phyloP scores from a whole-genome alignment of 2,329 filamentous ascomycete genomes.

The Alternaria sp. region DNA sequence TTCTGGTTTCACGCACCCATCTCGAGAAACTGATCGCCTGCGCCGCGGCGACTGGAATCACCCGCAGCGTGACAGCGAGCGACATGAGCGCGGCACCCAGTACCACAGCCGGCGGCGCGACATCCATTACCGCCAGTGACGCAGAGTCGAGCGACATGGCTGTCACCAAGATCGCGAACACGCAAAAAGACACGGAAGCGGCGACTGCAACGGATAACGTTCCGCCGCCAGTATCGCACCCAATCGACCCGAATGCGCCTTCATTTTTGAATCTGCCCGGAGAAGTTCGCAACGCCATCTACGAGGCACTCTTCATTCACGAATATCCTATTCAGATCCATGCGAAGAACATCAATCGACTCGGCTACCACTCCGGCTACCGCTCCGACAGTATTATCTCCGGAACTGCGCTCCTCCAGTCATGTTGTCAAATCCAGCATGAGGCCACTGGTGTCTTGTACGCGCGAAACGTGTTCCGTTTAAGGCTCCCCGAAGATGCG shows the following conservation, averaged over 20 bases:
- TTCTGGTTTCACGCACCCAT: not conserved
- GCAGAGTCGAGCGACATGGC: not conserved
- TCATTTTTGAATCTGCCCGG: not conserved
- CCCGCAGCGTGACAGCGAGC: not conserved
- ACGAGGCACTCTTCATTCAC: not conserved
- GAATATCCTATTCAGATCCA: not conserved
- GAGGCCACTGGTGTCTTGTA: not conserved
- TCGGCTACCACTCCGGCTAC: not conserved
- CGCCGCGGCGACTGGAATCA: not conserved
- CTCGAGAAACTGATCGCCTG: not conserved
- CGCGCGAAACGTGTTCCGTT: not conserved
- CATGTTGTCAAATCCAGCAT: not conserved
- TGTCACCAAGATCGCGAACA: not conserved
- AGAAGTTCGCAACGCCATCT: not conserved
- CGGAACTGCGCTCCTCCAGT: not conserved
- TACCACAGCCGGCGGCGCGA: not conserved
- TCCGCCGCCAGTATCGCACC: not conserved
- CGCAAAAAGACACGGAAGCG: not conserved
- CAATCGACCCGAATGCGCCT: not conserved
- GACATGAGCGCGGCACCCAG: not conserved
- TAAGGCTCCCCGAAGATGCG: not conserved
- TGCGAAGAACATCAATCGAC: not conserved
- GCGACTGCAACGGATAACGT: not conserved
- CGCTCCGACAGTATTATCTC: not conserved
- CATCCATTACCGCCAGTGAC: not conserved